Evolutionary conservation across 2,329 filamentous ascomycete species (phyloP).

Genomic region (Claviceps sp.): DNA sequence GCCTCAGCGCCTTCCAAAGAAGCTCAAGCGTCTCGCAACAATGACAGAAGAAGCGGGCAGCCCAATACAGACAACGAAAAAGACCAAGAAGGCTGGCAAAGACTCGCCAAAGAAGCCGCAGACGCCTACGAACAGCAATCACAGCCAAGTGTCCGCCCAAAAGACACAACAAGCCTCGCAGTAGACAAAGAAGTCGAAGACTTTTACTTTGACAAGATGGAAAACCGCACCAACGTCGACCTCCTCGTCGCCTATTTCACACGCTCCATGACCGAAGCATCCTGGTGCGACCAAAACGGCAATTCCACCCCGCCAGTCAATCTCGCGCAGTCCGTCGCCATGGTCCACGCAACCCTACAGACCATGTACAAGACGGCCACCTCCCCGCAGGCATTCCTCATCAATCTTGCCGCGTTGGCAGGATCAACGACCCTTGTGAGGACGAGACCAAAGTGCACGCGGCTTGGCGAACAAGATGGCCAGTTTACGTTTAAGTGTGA

Average conservation of each 20-base stretch:
- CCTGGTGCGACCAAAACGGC: conserved; percentile 38
- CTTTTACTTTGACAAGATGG: conserved; percentile 22
- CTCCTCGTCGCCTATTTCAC: conserved; percentile 42
- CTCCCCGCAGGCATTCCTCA: conserved; percentile 41
- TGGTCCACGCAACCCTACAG: conserved; percentile 40
- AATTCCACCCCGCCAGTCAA: conserved; percentile 27
- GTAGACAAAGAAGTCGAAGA: conserved; percentile 10
- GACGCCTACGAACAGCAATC: conserved; percentile 8
- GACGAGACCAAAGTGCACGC: conserved; percentile 25
- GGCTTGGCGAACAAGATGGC: conserved; percentile 28
- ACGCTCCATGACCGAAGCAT: conserved; percentile 32
- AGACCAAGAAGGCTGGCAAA: conserved; percentile 8
- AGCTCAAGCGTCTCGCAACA: conserved; percentile 12
- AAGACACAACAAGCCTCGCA: neutral
- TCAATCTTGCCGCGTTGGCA: conserved; percentile 44
- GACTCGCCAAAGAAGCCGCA: conserved; percentile 11
- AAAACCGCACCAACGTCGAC: conserved; percentile 42
- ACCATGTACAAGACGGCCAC: conserved; percentile 36
- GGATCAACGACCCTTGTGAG: conserved; percentile 39
- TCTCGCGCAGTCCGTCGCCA: conserved; percentile 39
- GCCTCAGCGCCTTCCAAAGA: conserved; percentile 28
- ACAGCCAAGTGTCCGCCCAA: neutral
- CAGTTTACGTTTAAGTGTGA: conserved; percentile 34
- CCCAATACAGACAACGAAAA: neutral
- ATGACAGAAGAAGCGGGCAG: neutral